Evolutionary conservation across 352 stramenopile species (phyloP), one percentile per base, ranked within the genome.

Genomic region (Hyaloperonospora arabidopsidis): DNA sequence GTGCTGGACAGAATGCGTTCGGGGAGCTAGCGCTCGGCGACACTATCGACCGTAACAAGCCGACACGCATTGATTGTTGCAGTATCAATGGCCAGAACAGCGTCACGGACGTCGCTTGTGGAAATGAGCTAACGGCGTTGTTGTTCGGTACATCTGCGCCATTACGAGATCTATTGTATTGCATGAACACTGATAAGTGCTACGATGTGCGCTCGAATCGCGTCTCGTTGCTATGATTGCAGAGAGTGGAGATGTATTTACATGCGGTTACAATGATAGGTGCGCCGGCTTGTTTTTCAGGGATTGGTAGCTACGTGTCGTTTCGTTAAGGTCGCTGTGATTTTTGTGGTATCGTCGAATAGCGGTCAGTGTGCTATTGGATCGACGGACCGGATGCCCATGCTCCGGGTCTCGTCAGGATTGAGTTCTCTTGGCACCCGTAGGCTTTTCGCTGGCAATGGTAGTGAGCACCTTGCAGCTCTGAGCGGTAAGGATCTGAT

Each of bases 241-340:
- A 83, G 65, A 70, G 17, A 74, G 76, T 53, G 89, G 91, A 19
- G 65, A 93, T 36, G 76, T 97, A 15, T 96, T 85, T 59, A 76
- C 84, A 12, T 93, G 83, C 38, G 91, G 91, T 21, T 96, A 97
- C 72, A 97, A 97, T 47, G 89, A 97, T 68, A 97, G 74, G 78
- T 86, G 19, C 2, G 58, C 32, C 14, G 12, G 15, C 6, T 40
- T 53, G 21, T 23, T 51, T 29, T 29, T 3, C 25, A 29, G 25
- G 3, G 25, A 7, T 8, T 29, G 3, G 7, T 3, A 29, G 25
- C 7, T 3, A 29, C 7, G 25, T 29, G 25, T 29, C n/a, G 25
- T 7, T 43, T 15, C 36, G 13, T 54, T 19, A 1, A n/a, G n/a
- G 47, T 66, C 11, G 6, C 35, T 12, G 17, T 49, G 10, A 15